Base-by-base conservation (phyloP, 768 basidiomycete genomes). In the Lactarius psammicola region DNA sequence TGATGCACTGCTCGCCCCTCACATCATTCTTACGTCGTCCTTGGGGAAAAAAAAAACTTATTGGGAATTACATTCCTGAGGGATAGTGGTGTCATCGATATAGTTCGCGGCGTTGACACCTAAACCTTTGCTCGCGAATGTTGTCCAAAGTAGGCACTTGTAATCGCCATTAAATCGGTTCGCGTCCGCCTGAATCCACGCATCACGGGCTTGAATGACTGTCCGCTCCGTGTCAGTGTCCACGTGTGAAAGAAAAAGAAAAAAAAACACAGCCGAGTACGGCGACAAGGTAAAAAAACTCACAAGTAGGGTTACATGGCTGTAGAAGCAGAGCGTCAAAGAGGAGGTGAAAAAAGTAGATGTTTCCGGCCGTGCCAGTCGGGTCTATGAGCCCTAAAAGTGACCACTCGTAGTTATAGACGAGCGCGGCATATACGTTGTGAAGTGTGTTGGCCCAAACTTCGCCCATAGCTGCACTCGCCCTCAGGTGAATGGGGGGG, bases 381-480 rank as follows among this genome's bases (percentile, higher is more conserved):
- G 81, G 76, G 69, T 84, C 76, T 1, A 80, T 81, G 55, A 74
- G 68, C 18, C 80, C 79, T 9, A 75, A 76, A 10, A 63, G 57
- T 3, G 76, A 74, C 68, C 68, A 76, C 51, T 71, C 73, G 66
- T 73, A 70, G 17, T 53, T 49, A 26, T 59, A 60, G 26, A 77
- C 71, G 18, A 78, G 73, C 9, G 71, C n/a, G n/a, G n/a, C n/a
- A n/a, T n/a, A n/a, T n/a, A n/a, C n/a, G n/a, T n/a, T n/a, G n/a
- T n/a, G n/a, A 73, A 82, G 76, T 49, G 80, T 75, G 69, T 81
- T 79, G 28, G 81, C 80, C 81, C 80, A 81, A 62, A 87, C 80
- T 71, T 87, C 85, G 54, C 87, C 87, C 63, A 87, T 85, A 55
- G 71, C 79, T 79, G 62, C 33, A 34, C 53, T 5, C 26, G 28